Evolutionary conservation across 2,329 filamentous ascomycete species (phyloP).

Genomic region (Trichoderma aggressivum): DNA sequence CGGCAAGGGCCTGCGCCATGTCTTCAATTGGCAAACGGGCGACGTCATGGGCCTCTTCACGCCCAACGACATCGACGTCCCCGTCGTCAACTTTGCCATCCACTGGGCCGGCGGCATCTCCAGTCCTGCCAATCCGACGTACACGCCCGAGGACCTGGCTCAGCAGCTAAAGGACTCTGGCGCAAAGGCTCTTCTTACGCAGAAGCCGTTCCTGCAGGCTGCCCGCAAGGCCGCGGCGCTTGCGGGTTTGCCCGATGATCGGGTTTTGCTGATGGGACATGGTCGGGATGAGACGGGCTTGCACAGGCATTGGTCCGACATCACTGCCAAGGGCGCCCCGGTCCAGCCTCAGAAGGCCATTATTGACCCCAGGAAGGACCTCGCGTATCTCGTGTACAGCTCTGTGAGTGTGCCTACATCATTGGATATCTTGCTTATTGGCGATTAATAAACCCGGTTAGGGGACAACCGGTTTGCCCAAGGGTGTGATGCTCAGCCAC

Average conservation of each 20-base stretch:
- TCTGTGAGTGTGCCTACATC: conserved; percentile 40
- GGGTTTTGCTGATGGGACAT: conserved; percentile 75
- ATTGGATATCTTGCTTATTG: not conserved
- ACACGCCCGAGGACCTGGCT: conserved; percentile 77
- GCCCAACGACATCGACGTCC: conserved; percentile 82
- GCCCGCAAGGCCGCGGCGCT: conserved; percentile 65
- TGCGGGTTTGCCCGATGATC: conserved; percentile 67
- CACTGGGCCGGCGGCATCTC: conserved; percentile 80
- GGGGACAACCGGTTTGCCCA: conserved; percentile 87
- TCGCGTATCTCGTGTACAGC: conserved; percentile 83
- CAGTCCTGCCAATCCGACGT: conserved; percentile 85
- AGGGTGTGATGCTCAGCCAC: conserved; percentile 86
- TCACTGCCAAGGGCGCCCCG: conserved; percentile 56
- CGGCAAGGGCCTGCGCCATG: conserved; percentile 70
- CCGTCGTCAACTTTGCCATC: conserved; percentile 70
- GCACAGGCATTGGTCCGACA: conserved; percentile 69
- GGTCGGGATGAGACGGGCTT: conserved; percentile 54
- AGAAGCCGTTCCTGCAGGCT: conserved; percentile 60
- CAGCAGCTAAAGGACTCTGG: conserved; percentile 79
- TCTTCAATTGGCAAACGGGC: conserved; percentile 75
- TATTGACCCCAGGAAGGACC: conserved; percentile 65
- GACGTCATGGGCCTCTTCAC: conserved; percentile 81
- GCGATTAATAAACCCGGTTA: conserved; percentile 11
- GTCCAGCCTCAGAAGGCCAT: conserved; percentile 53
- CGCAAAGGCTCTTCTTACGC: conserved; percentile 73